phyloP scores from a whole-genome alignment of 306 rosid genomes.

The Arachis stenosperma region DNA sequence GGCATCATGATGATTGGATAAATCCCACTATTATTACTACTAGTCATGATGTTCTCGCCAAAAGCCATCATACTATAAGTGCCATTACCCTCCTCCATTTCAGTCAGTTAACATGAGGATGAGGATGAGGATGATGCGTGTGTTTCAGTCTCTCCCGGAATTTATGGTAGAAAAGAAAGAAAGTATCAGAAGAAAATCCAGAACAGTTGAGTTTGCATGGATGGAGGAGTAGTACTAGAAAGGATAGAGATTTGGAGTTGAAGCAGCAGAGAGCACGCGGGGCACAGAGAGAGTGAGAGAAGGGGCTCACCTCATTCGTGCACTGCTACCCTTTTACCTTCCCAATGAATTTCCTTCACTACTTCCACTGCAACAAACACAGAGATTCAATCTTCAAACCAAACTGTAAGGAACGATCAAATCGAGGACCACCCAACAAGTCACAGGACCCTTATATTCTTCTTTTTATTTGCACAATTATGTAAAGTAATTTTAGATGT shows the following conservation, averaged over 20 bases:
- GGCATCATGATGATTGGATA: constrained; percentile 75
- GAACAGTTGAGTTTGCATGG: constrained; percentile 33
- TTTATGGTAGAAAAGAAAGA: constrained; percentile 51
- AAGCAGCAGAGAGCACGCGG: constrained; percentile 13
- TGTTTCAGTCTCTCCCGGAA: constrained; percentile 64
- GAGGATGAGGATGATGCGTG: background rate
- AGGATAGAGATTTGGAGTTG: background rate
- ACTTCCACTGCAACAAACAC: constrained; percentile 56
- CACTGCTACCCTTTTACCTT: constrained; percentile 58
- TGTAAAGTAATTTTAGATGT: too few relatives aligned
- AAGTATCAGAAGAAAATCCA: constrained; percentile 54
- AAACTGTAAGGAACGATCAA: constrained; percentile 56
- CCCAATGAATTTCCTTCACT: constrained; percentile 79
- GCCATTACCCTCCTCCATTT: constrained; percentile 54
- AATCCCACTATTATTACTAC: constrained; percentile 46
- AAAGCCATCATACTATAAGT: constrained; percentile 55
- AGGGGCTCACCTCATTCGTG: background rate
- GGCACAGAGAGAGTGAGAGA: constrained; percentile 13
- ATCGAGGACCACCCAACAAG: constrained; percentile 56
- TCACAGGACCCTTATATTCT: too few relatives aligned
- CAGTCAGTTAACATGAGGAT: background rate
- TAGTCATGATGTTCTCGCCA: constrained; percentile 47
- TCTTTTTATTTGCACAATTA: too few relatives aligned
- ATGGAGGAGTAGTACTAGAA: too few relatives aligned
- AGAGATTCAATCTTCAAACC: background rate